phyloP scores from a whole-genome alignment of 2,329 filamentous ascomycete species.

The Botrytis galanthina region DNA sequence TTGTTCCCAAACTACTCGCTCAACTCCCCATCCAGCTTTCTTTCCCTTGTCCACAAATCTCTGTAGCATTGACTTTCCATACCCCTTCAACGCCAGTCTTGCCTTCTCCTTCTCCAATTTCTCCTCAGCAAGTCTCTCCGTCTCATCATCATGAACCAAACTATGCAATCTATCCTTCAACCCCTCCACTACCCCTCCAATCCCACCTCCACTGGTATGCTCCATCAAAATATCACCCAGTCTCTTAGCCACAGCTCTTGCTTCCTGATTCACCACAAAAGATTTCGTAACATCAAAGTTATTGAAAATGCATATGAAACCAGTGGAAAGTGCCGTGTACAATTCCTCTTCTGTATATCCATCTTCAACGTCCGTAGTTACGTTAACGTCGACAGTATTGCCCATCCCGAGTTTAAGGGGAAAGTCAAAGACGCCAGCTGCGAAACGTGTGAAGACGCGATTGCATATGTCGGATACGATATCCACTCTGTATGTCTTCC shows the following conservation, averaged over 20 bases:
- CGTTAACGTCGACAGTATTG: slow-evolving; percentile 30
- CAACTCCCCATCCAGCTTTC: slow-evolving; percentile 45
- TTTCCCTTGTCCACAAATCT: slow-evolving; percentile 59
- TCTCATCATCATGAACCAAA: slow-evolving; percentile 4
- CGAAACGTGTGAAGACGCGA: slow-evolving; percentile 52
- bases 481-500: slow-evolving; percentile 52
- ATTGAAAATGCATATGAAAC: slow-evolving; percentile 65
- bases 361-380: background rate
- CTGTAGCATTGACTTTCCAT: slow-evolving; percentile 65
- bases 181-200: background rate
- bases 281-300: slow-evolving; percentile 61
- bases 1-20: slow-evolving; percentile 57
- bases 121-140: slow-evolving; percentile 42
- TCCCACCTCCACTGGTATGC: slow-evolving; percentile 61
- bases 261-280: slow-evolving; percentile 54
- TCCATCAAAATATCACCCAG: slow-evolving; percentile 61
- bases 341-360: slow-evolving; percentile 32
- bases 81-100: slow-evolving; percentile 56
- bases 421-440: slow-evolving; percentile 50
- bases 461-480: slow-evolving; percentile 59
- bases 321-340: slow-evolving; percentile 49
- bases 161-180: slow-evolving; percentile 5
- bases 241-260: slow-evolving; percentile 55
- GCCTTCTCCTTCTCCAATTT: slow-evolving; percentile 39
- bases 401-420: slow-evolving; percentile 39